A percentile compares a stretch with the other conserved stretches of the same genome.
These are phyloP conservation scores for Daldinia eschscholtzii DNA, from an alignment of 2,329 filamentous ascomycete species.

Conservation along the genomic window DNA sequence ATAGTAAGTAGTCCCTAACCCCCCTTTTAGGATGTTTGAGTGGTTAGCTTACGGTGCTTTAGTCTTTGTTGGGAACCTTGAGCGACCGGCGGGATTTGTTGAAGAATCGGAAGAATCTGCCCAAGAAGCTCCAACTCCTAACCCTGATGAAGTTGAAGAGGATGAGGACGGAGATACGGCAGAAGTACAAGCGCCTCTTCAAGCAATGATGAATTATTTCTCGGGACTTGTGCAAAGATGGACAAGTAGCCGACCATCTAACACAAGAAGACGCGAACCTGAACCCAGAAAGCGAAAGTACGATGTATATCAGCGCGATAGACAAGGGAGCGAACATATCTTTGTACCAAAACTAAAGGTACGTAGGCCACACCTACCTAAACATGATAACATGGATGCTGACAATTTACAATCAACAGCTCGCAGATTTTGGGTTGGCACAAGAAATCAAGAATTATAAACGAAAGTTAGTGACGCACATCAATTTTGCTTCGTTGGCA, in stretches of 20 bases:
- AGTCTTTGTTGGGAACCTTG: slow-evolving; percentile 43
- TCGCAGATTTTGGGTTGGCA: slow-evolving; percentile 46
- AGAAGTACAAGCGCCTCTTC: too few species aligned
- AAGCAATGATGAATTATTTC: background rate
- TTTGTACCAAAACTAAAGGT: slow-evolving; percentile 30
- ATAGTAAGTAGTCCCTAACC: slow-evolving; percentile 35
- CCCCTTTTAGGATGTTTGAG: background rate
- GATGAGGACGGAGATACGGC: too few species aligned
- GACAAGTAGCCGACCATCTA: background rate
- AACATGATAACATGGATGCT: slow-evolving; percentile 1
- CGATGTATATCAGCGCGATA: slow-evolving; percentile 16
- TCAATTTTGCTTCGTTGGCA: background rate
- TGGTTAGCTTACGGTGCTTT: slow-evolving; percentile 10
- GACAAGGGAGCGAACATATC: slow-evolving; percentile 14
- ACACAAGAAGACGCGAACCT: background rate
- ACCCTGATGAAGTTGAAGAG: too few species aligned
- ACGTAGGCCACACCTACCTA: background rate
- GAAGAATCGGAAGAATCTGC: too few species aligned
- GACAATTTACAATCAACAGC: slow-evolving; percentile 26
- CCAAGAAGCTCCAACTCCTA: too few species aligned
- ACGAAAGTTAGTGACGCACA: slow-evolving; percentile 41
- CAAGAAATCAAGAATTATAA: slow-evolving; percentile 37
- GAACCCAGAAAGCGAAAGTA: background rate
- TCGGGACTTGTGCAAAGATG: background rate
- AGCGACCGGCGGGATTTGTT: background rate